A percentile compares a stretch with the other conserved stretches of the same genome.
Evolutionary conservation across 2,329 filamentous ascomycete genomes (phyloP).

Genomic region (Beauveria australis): DNA sequence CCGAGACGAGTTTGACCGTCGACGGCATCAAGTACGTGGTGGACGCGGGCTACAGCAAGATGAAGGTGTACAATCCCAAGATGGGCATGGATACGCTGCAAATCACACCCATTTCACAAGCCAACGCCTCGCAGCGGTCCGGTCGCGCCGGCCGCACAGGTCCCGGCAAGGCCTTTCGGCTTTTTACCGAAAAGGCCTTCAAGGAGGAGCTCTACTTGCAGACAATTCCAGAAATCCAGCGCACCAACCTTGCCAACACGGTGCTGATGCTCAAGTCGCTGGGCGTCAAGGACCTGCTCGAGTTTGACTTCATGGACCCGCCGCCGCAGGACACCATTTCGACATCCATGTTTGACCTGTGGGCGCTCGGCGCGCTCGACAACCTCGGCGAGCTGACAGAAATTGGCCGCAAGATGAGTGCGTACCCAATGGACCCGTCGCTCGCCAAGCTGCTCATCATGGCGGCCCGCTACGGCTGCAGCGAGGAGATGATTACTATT

Average conservation of each 20-base stretch:
- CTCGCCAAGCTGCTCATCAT: constrained; percentile 92
- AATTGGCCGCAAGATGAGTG: constrained; percentile 87
- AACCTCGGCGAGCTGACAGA: constrained; percentile 87
- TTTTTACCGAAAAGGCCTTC: constrained; percentile 91
- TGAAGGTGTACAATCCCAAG: constrained; percentile 96
- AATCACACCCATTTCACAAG: constrained; percentile 95
- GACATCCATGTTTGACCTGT: constrained; percentile 93
- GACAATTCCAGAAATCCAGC: constrained; percentile 94
- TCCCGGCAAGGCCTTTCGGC: constrained; percentile 86
- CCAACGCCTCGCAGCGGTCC: constrained; percentile 87
- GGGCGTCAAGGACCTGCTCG: constrained; percentile 84
- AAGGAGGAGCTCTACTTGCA: constrained; percentile 94
- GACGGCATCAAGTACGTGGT: constrained; percentile 99
- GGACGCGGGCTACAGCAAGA: constrained; percentile 89
- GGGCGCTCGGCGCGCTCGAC: constrained; percentile 88
- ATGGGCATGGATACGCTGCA: constrained; percentile 99
- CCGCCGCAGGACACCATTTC: constrained; percentile 96
- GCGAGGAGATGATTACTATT: constrained; percentile 96
- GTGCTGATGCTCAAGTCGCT: constrained; percentile 90
- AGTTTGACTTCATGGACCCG: constrained; percentile 99
- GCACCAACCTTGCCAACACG: constrained; percentile 91
- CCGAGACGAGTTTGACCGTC: constrained; percentile 93
- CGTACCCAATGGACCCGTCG: constrained; percentile 96
- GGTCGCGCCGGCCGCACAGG: constrained; percentile 91
- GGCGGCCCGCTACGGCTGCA: constrained; percentile 81